These are phyloP conservation scores for Diutina mesorugosa DNA, from an alignment of 1,139 yeast species.

Conservation along the genomic window DNA sequence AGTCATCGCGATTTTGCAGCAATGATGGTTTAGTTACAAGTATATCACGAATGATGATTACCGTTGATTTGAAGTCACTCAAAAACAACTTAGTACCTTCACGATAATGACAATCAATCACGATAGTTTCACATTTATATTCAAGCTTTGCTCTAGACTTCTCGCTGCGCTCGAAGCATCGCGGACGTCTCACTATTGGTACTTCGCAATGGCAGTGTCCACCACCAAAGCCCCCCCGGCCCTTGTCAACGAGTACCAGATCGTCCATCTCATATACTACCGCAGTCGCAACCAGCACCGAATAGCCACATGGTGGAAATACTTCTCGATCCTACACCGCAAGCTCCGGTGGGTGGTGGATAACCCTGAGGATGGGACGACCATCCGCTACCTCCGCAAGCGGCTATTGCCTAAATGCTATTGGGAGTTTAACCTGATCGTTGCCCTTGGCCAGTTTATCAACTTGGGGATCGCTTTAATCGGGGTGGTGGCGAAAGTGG, in stretches of 20 bases:
- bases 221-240: neutral
- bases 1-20: too few relatives aligned
- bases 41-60: too few relatives aligned
- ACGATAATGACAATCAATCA: too few relatives aligned
- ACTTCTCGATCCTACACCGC: slow-evolving; percentile 52
- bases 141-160: too few relatives aligned
- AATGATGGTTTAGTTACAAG: too few relatives aligned
- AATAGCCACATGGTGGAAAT: slow-evolving; percentile 67
- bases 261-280: slow-evolving; percentile 52
- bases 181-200: too few relatives aligned
- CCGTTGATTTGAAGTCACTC: too few relatives aligned
- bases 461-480: slow-evolving; percentile 60
- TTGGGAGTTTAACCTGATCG: slow-evolving; percentile 50
- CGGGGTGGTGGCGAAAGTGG: slow-evolving; percentile 41
- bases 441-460: slow-evolving; percentile 69
- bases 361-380: slow-evolving; percentile 9
- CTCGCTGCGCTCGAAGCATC: too few relatives aligned
- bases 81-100: too few relatives aligned
- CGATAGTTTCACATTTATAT: neutral
- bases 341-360: slow-evolving; percentile 28
- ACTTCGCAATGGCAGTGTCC: neutral
- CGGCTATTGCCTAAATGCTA: slow-evolving; percentile 37
- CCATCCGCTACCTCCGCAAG: slow-evolving; percentile 18
- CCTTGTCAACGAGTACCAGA: slow-evolving; percentile 7
- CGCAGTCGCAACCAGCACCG: slow-evolving; percentile 70